A percentile compares a stretch with the other conserved stretches of the same genome.
phyloP scores from a whole-genome alignment of 371 early-diverging fungal genomes.

The Mucor circinelloides region DNA sequence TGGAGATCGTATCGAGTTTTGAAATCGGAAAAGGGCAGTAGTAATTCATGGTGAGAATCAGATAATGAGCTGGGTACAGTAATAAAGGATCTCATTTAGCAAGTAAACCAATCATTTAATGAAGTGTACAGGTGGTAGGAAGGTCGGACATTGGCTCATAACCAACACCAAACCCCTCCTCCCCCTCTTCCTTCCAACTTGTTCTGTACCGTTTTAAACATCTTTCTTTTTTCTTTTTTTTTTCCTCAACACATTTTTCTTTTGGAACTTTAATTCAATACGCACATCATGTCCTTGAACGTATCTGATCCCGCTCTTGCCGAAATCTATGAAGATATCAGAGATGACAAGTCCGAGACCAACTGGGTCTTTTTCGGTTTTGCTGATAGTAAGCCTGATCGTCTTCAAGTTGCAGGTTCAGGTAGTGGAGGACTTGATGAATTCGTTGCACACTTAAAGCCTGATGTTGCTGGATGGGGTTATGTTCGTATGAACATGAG shows the following conservation, averaged over 20 bases:
- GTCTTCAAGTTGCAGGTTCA: conserved; percentile 48
- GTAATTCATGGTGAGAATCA: too few relatives aligned
- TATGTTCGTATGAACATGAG: conserved; percentile 78
- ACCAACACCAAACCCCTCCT: neutral
- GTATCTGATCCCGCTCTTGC: conserved; percentile 56
- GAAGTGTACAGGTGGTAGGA: neutral
- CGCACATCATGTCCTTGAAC: conserved; percentile 43
- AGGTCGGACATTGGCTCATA: neutral
- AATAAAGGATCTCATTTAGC: neutral
- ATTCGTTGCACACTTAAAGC: conserved; percentile 62
- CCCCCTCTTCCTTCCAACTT: neutral
- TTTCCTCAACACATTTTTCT: neutral
- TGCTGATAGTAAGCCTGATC: conserved; percentile 50
- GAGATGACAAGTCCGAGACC: conserved; percentile 69
- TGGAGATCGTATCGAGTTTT: too few relatives aligned
- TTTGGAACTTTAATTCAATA: neutral
- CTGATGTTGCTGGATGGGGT: conserved; percentile 79
- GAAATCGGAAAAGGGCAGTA: too few relatives aligned
- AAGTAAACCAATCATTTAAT: neutral
- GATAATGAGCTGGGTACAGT: neutral
- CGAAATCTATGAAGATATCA: conserved; percentile 73
- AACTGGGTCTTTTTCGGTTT: conserved; percentile 65
- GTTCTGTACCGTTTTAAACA: neutral
- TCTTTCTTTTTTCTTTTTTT: neutral
- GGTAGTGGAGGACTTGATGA: conserved; percentile 76